These are phyloP conservation scores for Thalassiosira hispida DNA, from an alignment of 352 stramenopile genomes.

Conservation along the genomic window DNA sequence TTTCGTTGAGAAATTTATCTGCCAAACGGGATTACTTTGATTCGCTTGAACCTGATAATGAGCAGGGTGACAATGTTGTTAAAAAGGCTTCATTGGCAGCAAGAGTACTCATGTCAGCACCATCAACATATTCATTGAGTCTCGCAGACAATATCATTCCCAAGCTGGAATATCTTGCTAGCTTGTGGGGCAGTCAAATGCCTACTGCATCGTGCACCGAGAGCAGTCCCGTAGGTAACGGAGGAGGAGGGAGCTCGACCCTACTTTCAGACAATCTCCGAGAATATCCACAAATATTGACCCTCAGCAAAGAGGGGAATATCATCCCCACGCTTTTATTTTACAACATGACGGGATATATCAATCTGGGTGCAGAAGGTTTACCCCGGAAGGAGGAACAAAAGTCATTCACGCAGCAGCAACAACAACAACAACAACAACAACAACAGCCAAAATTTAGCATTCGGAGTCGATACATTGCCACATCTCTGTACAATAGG, in stretches of 20 bases:
- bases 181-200: conserved; percentile 53
- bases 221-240: neutral
- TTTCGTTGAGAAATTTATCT: conserved; percentile 67
- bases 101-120: conserved; percentile 58
- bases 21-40: conserved; percentile 76
- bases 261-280: conserved; percentile 34
- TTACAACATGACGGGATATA: too few species aligned
- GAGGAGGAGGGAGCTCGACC: neutral
- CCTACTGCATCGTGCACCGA: neutral
- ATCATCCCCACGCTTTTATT: too few species aligned
- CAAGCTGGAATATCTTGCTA: conserved; percentile 69
- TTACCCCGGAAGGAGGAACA: too few species aligned
- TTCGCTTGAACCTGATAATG: conserved; percentile 31
- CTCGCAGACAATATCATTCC: conserved; percentile 72
- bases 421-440: too few species aligned
- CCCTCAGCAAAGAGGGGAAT: too few species aligned
- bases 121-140: conserved; percentile 74
- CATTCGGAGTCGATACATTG: conserved; percentile 73
- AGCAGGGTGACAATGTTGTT: neutral
- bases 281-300: too few species aligned
- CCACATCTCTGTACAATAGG: conserved; percentile 68
- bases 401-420: too few species aligned
- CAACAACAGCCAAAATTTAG: too few species aligned
- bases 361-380: too few species aligned
- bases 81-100: conserved; percentile 40